These are phyloP conservation scores for Rosellinia necatrix DNA, from an alignment of 2,329 filamentous ascomycete species.

Conservation along the genomic window DNA sequence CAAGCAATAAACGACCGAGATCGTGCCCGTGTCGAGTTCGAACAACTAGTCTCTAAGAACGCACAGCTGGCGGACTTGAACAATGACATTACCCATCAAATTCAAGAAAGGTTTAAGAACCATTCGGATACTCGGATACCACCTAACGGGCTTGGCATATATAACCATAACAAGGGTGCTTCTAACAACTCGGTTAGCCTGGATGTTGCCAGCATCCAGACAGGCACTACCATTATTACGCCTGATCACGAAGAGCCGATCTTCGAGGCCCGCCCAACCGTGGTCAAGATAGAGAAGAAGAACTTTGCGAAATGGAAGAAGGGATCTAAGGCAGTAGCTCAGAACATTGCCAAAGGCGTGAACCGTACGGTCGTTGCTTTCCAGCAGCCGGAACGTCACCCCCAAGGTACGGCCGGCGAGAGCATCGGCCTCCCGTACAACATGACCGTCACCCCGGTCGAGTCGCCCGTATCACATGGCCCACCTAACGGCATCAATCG, in stretches of 20 bases:
- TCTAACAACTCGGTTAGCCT: constrained; percentile 57
- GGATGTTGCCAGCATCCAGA: constrained; percentile 58
- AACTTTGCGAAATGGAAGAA: constrained; percentile 99
- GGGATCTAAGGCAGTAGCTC: constrained; percentile 89
- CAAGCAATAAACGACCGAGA: constrained; percentile 85
- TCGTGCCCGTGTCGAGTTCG: constrained; percentile 92
- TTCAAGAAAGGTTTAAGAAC: constrained; percentile 85
- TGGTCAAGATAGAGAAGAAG: constrained; percentile 92
- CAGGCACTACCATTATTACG: constrained; percentile 62
- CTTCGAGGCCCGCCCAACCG: constrained; percentile 78
- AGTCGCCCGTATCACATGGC: constrained; percentile 47
- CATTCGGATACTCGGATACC: constrained; percentile 63
- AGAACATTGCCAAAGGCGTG: constrained; percentile 91
- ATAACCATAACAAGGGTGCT: constrained; percentile 56
- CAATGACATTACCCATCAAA: constrained; percentile 91
- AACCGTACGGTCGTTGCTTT: constrained; percentile 86
- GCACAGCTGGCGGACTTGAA: constrained; percentile 93
- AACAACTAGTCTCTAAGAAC: constrained; percentile 92
- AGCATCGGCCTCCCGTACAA: constrained; percentile 73
- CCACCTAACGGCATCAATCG: constrained; percentile 41
- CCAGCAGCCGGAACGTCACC: constrained; percentile 59
- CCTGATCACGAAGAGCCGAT: constrained; percentile 70
- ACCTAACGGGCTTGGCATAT: constrained; percentile 62
- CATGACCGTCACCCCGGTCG: constrained; percentile 63
- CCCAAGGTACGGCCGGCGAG: constrained; percentile 61